A percentile compares a stretch with the other conserved stretches of the same genome.
These are phyloP conservation scores for Phialocephala sp. DNA, from an alignment of 2,329 filamentous ascomycete species.

Conservation along the genomic window DNA sequence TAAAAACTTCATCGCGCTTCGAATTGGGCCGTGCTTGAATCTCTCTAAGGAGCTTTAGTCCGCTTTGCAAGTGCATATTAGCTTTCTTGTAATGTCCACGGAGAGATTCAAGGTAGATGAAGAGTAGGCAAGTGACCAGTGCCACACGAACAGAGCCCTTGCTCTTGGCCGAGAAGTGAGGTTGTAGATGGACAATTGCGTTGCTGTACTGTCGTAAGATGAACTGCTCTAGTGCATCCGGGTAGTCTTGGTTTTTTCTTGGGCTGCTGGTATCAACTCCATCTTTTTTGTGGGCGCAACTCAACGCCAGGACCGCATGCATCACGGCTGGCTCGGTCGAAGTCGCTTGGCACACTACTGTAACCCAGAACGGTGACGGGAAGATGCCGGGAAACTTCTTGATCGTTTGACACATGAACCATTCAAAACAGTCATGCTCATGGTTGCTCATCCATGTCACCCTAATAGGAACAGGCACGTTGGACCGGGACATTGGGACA, in stretches of 20 bases:
- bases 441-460: slow-evolving; percentile 44
- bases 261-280: slow-evolving; percentile 15
- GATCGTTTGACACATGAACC: slow-evolving; percentile 54
- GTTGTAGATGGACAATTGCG: slow-evolving; percentile 51
- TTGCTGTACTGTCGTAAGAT: slow-evolving; percentile 56
- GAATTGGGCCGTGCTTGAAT: slow-evolving; percentile 6
- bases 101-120: slow-evolving; percentile 34
- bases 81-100: slow-evolving; percentile 31
- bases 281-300: slow-evolving; percentile 48
- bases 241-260: slow-evolving; percentile 1
- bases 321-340: slow-evolving; percentile 43
- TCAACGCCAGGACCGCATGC: slow-evolving; percentile 48
- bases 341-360: slow-evolving; percentile 46
- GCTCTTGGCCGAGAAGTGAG: slow-evolving; percentile 44
- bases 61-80: slow-evolving; percentile 33
- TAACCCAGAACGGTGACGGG: slow-evolving; percentile 45
- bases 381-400: slow-evolving; percentile 47
- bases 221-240: slow-evolving; percentile 41
- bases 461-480: slow-evolving; percentile 42
- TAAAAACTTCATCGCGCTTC: slow-evolving; percentile 9
- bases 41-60: slow-evolving; percentile 31
- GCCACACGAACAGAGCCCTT: slow-evolving; percentile 28
- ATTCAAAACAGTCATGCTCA: slow-evolving; percentile 48
- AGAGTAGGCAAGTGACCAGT: slow-evolving; percentile 36
- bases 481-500: slow-evolving; percentile 32